Conservation (phyloP, 192 early-diverging fungal genomes). For the Podila epigama region DNA sequence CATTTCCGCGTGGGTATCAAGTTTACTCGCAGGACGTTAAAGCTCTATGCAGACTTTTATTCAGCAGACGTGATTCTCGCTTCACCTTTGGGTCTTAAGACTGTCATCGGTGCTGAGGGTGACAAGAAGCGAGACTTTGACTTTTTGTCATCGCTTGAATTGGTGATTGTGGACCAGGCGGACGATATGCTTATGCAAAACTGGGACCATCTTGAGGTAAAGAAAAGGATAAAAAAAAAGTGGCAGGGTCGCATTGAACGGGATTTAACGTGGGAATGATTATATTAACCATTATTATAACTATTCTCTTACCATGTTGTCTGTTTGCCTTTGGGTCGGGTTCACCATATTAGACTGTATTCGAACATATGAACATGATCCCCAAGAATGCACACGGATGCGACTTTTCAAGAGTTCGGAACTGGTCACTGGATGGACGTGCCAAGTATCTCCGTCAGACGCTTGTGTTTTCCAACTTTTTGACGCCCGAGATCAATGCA, state of each 20-base stretch:
- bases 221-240: neutral
- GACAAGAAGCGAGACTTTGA: constrained; percentile 93
- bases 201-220: constrained; percentile 93
- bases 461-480: constrained; percentile 79
- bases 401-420: constrained; percentile 92
- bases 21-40: constrained; percentile 85
- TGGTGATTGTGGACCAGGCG: constrained; percentile 87
- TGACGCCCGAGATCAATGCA: constrained; percentile 92
- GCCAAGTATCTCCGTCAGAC: constrained; percentile 91
- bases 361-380: constrained; percentile 84
- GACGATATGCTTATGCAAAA: constrained; percentile 96
- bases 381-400: constrained; percentile 93
- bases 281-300: no score
- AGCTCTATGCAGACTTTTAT: constrained; percentile 90
- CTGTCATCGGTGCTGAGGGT: constrained; percentile 83
- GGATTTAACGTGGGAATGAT: no score
- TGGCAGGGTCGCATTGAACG: neutral
- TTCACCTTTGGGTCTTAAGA: constrained; percentile 90
- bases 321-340: no score
- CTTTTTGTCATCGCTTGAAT: constrained; percentile 92
- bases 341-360: constrained; percentile 84
- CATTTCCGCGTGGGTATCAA: constrained; percentile 93
- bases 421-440: constrained; percentile 86
- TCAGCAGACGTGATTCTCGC: constrained; percentile 90
- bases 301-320: no score